Percentiles rank a stretch among this genome's conserved stretches.
These are phyloP conservation scores for Melanogaster broomeanus DNA, from an alignment of 768 basidiomycete species.

Conservation along the genomic window DNA sequence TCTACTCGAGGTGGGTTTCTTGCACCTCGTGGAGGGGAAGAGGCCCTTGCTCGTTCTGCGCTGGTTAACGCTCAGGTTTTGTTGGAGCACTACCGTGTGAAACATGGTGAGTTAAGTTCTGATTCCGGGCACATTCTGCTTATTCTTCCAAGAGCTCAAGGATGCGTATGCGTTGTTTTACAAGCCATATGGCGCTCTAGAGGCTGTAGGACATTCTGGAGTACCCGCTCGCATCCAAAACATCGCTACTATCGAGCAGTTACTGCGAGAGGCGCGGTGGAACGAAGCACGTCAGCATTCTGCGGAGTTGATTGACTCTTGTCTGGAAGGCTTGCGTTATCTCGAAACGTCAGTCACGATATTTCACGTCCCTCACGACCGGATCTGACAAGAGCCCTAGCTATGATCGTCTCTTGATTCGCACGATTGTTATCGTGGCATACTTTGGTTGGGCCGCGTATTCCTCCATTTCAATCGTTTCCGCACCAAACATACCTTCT, in stretches of 20 bases:
- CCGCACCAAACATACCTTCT: conserved; percentile 32
- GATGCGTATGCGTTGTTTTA: conserved; percentile 58
- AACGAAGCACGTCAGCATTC: conserved; percentile 50
- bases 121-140: background rate
- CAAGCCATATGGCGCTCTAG: conserved; percentile 56
- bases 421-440: conserved; percentile 65
- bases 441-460: conserved; percentile 82
- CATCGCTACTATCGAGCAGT: conserved; percentile 44
- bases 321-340: conserved; percentile 68
- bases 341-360: conserved; percentile 58
- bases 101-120: conserved; percentile 56
- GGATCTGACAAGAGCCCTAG: conserved; percentile 27
- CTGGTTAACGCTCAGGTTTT: conserved; percentile 71
- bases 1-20: conserved; percentile 61
- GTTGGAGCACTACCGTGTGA: conserved; percentile 74
- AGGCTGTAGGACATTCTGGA: conserved; percentile 28
- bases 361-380: background rate
- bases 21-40: conserved; percentile 44
- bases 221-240: conserved; percentile 36
- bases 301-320: conserved; percentile 49
- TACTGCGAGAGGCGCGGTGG: conserved; percentile 48
- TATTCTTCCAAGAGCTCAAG: conserved; percentile 54
- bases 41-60: conserved; percentile 51
- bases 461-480: conserved; percentile 57
- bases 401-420: conserved; percentile 76